Percentiles rank a stretch among this genome's conserved stretches.
Conservation (phyloP, 441 rosid genomes). For the Rhodomyrtus psidioides region DNA sequence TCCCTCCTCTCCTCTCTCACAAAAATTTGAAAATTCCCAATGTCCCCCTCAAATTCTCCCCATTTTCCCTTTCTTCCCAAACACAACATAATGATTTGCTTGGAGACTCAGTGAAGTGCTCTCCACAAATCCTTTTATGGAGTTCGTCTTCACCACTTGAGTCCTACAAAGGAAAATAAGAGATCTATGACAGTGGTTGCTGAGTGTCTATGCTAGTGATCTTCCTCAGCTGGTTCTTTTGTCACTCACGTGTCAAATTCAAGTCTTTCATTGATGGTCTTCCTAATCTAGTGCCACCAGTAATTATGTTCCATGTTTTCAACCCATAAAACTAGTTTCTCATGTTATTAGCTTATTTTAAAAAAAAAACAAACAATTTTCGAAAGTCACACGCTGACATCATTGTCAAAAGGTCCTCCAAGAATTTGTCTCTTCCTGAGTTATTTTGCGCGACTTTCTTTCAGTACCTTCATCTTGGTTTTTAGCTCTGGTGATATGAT, state of each 20-base stretch:
- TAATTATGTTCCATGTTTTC: neutral
- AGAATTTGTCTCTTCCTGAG: neutral
- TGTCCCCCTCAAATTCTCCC: neutral
- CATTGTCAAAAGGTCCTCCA: neutral
- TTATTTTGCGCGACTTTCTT: neutral
- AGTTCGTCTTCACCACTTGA: neutral
- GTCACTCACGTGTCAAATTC: neutral
- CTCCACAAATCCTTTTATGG: neutral
- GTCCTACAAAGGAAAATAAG: neutral
- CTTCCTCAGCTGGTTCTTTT: neutral
- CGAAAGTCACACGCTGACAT: neutral
- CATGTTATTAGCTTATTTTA: neutral
- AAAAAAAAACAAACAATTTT: neutral
- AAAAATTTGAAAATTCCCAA: neutral
- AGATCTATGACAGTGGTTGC: neutral
- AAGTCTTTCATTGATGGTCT: neutral
- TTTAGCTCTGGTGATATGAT: neutral
- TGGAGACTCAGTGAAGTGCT: neutral
- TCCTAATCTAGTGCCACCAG: neutral
- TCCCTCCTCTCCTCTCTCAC: neutral
- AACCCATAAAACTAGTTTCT: neutral
- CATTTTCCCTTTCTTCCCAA: neutral
- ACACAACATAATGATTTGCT: neutral
- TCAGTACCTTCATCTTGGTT: neutral
- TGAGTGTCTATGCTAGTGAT: neutral